Base-by-base conservation (phyloP, 257 asterid species). In the Schizonepeta tenuifolia region DNA sequence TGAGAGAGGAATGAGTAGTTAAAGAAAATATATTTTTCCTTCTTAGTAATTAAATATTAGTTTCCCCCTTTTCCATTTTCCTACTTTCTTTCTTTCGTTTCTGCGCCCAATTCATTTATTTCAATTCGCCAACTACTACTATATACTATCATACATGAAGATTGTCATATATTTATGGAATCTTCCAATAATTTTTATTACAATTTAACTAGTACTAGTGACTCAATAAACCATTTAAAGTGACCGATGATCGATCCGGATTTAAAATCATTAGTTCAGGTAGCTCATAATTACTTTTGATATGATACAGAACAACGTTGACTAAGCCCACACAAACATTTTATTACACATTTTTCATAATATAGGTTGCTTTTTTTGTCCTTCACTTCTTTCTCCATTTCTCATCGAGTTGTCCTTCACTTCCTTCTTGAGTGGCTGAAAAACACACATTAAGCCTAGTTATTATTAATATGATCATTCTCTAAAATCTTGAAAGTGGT, bases 241-340 rank as follows among this genome's bases (percentile, higher is more conserved):
- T 26, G 28, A 26, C 33, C 33, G 33, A 31, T 31, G 36, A 31
- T 31, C 0, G 36, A 31, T 31, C 7, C 36, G 7, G 36, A 31
- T 31, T 31, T 5, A 31, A 31, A 8, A 38, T 7, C 43, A 38
- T 7, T 8, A 8, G 50, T 43, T 77, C 78, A 73, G 74, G 80
- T 64, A 54, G 75, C 67, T 67, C 38, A 79, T 81, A 64, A 80
- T 78, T 71, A 44, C 65, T 55, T 69, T 49, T 65, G 22, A 5
- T 51, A 73, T 72, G 73, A 81, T 77, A 66, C 82, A 83, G 60
- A 65, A 31, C 54, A 21, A 79, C 58, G 80, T 76, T 79, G 84
- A 79, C 86, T 70, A 79, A 65, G 47, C 47, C 35, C 82, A 72
- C 65, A 72, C 9, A 18, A 9, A 53, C 58, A 53, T 53, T 53